These are phyloP conservation scores for Cicer cuneatum DNA, from an alignment of 306 rosid species.

Conservation along the genomic window DNA sequence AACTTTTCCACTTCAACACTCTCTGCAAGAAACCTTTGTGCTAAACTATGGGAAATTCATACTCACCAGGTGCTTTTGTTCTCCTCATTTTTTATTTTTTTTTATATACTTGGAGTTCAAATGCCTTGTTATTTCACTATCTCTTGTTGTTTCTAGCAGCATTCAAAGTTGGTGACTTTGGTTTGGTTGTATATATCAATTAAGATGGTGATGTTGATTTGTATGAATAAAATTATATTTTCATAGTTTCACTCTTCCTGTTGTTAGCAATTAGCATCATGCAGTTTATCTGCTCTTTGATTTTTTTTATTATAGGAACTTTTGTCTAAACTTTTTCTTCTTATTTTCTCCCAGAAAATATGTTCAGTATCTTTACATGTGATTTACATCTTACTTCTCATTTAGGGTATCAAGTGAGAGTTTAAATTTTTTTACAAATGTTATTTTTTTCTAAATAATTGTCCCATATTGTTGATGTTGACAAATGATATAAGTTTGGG, in stretches of 20 bases:
- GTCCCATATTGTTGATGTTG: neutral
- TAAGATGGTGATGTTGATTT: neutral
- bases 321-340: too few relatives aligned
- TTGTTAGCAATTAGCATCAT: neutral
- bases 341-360: too few relatives aligned
- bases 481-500: neutral
- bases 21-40: conserved; percentile 79
- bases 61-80: conserved; percentile 42
- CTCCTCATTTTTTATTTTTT: too few relatives aligned
- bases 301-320: too few relatives aligned
- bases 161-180: conserved; percentile 8
- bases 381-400: neutral
- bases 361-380: neutral
- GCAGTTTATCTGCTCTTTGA: neutral
- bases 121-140: too few relatives aligned
- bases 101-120: too few relatives aligned
- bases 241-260: neutral
- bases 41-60: conserved; percentile 70
- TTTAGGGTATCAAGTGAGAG: too few relatives aligned
- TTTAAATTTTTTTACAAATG: neutral
- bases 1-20: conserved; percentile 47
- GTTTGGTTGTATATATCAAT: conserved; percentile 3
- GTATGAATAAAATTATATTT: neutral
- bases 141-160: too few relatives aligned
- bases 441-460: neutral